Conservation (phyloP, 1,284 basidiomycete genomes). For the Tilletia caries region DNA sequence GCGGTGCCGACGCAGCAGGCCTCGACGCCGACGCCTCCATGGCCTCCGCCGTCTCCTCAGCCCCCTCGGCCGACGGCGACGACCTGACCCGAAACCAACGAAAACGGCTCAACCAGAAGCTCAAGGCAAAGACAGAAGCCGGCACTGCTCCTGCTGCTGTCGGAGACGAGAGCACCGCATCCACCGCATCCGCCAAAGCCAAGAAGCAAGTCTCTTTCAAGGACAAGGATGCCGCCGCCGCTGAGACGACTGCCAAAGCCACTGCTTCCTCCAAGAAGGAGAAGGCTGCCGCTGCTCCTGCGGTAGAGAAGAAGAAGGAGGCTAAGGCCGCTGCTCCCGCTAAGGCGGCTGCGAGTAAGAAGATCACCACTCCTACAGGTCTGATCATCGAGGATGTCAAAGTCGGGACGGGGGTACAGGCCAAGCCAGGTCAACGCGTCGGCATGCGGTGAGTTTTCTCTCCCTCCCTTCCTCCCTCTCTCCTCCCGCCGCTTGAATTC, state of each 20-base stretch:
- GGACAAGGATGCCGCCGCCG: slow-evolving; percentile 54
- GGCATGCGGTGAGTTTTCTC: slow-evolving; percentile 66
- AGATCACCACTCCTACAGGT: slow-evolving; percentile 66
- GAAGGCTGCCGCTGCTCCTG: neutral
- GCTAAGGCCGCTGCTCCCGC: neutral
- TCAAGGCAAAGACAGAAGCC: slow-evolving; percentile 59
- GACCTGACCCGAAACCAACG: slow-evolving; percentile 51
- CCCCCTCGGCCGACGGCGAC: slow-evolving; percentile 38
- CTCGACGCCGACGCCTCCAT: slow-evolving; percentile 53
- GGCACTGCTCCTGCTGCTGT: slow-evolving; percentile 25
- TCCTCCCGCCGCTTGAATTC: too few relatives aligned
- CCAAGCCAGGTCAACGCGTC: slow-evolving; percentile 79
- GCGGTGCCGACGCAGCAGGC: slow-evolving; percentile 62
- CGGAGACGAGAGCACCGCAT: slow-evolving; percentile 54
- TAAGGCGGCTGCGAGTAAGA: slow-evolving; percentile 24
- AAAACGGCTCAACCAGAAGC: slow-evolving; percentile 63
- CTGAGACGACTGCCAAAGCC: slow-evolving; percentile 35
- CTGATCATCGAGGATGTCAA: slow-evolving; percentile 75
- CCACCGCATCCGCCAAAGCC: slow-evolving; percentile 41
- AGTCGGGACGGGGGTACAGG: slow-evolving; percentile 73
- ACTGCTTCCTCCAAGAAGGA: slow-evolving; percentile 14
- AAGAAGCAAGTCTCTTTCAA: slow-evolving; percentile 56
- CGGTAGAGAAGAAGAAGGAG: slow-evolving; percentile 5
- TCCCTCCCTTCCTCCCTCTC: too few relatives aligned
- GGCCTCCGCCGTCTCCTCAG: slow-evolving; percentile 20